Evolutionary conservation across 176 grass and related monocot species (phyloP).

Genomic region (Carex pumila): DNA sequence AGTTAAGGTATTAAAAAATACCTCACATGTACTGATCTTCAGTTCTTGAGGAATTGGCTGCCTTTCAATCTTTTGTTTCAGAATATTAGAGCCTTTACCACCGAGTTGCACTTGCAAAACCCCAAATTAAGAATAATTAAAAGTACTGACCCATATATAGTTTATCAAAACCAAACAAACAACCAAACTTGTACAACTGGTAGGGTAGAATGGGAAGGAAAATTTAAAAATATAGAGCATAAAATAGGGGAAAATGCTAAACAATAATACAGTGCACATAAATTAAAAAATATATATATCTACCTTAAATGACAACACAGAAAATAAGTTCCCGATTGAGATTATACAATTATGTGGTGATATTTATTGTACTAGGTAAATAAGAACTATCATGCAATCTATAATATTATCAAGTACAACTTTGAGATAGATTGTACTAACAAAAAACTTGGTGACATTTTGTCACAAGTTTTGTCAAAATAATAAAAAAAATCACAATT

Average conservation of each 20-base stretch:
- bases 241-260: background rate
- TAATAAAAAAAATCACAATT: background rate
- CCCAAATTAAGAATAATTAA: constrained; percentile 37
- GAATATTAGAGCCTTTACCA: constrained; percentile 38
- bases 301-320: background rate
- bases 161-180: constrained; percentile 9
- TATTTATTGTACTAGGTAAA: background rate
- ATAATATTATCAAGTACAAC: background rate
- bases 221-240: background rate
- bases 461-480: background rate
- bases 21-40: constrained; percentile 57
- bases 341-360: background rate
- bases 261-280: background rate
- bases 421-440: background rate
- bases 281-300: background rate
- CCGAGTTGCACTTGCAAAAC: constrained; percentile 72
- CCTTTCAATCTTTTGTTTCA: constrained; percentile 53
- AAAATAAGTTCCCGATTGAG: background rate
- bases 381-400: too few relatives aligned
- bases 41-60: constrained; percentile 55
- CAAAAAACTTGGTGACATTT: background rate
- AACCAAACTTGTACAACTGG: background rate
- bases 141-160: constrained; percentile 7
- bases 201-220: background rate
- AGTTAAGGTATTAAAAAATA: constrained; percentile 20